Percentiles rank a stretch among this genome's conserved stretches.
These are phyloP conservation scores for Hyaloscypha hepaticicola DNA, from an alignment of 495 filamentous ascomycete genomes.

Conservation along the genomic window DNA sequence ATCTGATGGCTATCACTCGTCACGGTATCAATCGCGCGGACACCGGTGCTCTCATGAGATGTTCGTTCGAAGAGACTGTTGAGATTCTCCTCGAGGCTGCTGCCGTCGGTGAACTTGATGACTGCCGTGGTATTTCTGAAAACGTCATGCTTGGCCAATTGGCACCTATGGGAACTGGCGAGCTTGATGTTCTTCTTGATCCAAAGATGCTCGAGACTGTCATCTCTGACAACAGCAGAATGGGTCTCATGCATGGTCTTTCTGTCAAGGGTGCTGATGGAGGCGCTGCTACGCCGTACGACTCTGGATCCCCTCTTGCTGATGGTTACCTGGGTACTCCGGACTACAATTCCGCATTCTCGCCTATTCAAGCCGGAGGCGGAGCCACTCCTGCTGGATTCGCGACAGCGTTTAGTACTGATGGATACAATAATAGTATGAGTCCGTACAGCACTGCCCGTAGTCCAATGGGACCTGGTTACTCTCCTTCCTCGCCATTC, in stretches of 20 bases:
- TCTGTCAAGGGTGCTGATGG: conserved; percentile 70
- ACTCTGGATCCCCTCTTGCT: conserved; percentile 82
- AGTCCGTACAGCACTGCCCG: conserved; percentile 63
- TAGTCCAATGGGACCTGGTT: conserved; percentile 63
- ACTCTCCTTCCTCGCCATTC: conserved; percentile 70
- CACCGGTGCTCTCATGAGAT: conserved; percentile 97
- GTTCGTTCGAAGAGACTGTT: conserved; percentile 99
- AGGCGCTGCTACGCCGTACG: conserved; percentile 92
- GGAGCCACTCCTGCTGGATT: conserved; percentile 78
- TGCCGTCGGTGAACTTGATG: conserved; percentile 89
- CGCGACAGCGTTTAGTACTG: conserved; percentile 46
- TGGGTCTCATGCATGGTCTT: conserved; percentile 74
- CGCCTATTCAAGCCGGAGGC: conserved; percentile 76
- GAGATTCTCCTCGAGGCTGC: conserved; percentile 97
- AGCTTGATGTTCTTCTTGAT: conserved; percentile 89
- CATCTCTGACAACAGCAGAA: conserved; percentile 82
- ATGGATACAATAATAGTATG: conserved; percentile 51
- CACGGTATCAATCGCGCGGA: conserved; percentile 98
- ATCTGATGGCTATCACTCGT: conserved; percentile 92
- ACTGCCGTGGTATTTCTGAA: conserved; percentile 96
- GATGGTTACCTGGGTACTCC: conserved; percentile 76
- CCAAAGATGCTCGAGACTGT: conserved; percentile 94
- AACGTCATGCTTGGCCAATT: conserved; percentile 98
- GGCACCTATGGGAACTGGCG: conserved; percentile 92
- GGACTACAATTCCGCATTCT: conserved; percentile 81